Evolutionary conservation across 345 rosid genomes (phyloP).

Genomic region (Excoecaria agallocha): DNA sequence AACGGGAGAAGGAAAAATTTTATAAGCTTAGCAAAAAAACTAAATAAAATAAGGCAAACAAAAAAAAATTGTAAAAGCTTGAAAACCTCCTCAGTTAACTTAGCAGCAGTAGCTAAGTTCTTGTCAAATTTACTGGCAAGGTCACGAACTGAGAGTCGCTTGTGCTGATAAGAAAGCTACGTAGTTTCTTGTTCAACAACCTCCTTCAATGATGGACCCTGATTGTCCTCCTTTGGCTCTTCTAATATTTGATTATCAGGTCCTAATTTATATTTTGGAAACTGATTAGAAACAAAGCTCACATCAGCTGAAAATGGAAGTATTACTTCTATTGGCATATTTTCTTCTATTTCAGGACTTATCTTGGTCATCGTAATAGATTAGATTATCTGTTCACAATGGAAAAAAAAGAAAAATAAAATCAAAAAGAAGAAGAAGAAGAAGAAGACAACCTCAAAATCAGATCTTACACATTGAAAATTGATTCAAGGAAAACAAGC

Average conservation of each 20-base stretch:
- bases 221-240: conserved; percentile 65
- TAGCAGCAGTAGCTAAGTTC: conserved; percentile 83
- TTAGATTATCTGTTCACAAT: conserved; percentile 9
- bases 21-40: background rate
- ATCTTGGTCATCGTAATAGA: conserved; percentile 60
- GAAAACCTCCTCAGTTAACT: conserved; percentile 80
- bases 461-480: background rate
- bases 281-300: conserved; percentile 70
- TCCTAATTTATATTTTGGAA: conserved; percentile 91
- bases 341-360: conserved; percentile 59
- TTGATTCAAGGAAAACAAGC: background rate
- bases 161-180: conserved; percentile 77
- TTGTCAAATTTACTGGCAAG: conserved; percentile 96
- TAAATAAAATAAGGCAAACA: background rate
- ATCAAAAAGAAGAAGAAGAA: no score
- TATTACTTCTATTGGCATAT: conserved; percentile 36
- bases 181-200: conserved; percentile 68
- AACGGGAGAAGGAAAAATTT: background rate
- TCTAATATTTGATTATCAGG: conserved; percentile 87
- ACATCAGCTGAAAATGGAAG: conserved; percentile 86
- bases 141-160: conserved; percentile 96
- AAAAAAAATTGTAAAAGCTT: conserved; percentile 9
- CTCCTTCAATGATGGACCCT: conserved; percentile 70
- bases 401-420: no score
- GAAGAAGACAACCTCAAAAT: background rate